Evolutionary conservation across 2,329 filamentous ascomycete genomes (phyloP), one percentile per base, ranked within the genome.

Genomic region (Hypomyces rosellus): DNA sequence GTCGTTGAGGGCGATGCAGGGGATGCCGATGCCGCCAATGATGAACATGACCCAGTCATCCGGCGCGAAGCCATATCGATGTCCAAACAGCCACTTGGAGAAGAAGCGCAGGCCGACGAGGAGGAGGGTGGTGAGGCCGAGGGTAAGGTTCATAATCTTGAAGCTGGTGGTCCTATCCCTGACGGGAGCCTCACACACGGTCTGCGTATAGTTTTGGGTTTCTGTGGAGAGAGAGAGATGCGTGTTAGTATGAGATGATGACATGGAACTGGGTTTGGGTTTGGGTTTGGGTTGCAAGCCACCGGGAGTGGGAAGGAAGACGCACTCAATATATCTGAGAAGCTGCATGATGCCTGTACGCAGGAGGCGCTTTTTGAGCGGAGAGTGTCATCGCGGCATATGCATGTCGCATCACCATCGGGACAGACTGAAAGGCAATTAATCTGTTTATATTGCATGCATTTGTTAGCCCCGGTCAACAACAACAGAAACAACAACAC

Each of bases 21-120:
- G 57, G 4, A 64, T 48, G 14, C 54, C 55, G 12, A 57, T 48
- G 30, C 61, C 15, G 36, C 59, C 52, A 14, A 58, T 57, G 3
- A 59, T 37, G 1, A 64, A 44, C 8, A 63, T 60, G n/a, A 63
- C 56, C 14, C 62, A 58, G 42, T 68, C 66, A 18, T 68, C 65
- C 5, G 67, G 52, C 1, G 56, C 63, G 16, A 69, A 65, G 1
- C 60, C 63, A 63, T 8, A 58, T 47, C 6, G 61, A 62, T 16
- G 66, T 60, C 43, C 57, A 60, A 18, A 57, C 61, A 3, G 57
- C 57, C 9, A 70, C 36, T 58, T 59, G 30, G 54, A 61, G 4
- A 48, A 43, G 12, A 61, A 49, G 34, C 59, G 54, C 2, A 58
- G 51, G 12, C 49, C 34, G 20, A 56, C 51, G 25, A 56, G 48